Evolutionary conservation across 257 asterid genomes (phyloP).

Genomic region (Cynanchum wilfordii): DNA sequence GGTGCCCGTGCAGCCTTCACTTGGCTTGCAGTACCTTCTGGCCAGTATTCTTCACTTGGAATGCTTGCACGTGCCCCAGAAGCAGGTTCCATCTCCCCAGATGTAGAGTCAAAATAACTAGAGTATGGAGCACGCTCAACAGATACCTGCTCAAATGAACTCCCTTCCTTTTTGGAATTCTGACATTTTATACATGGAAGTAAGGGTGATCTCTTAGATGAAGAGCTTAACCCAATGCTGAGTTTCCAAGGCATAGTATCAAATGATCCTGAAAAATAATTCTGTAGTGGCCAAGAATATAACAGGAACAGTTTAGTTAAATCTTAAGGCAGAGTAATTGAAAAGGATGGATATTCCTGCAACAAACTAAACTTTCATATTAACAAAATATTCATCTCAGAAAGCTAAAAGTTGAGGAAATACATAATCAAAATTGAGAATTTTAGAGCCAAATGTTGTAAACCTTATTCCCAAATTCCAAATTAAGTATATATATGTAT

Average conservation of each 20-base stretch:
- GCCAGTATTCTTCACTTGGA: conserved; percentile 85
- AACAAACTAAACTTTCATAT: neutral
- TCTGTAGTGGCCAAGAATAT: neutral
- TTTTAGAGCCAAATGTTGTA: neutral
- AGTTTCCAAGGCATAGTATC: conserved; percentile 16
- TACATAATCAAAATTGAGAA: neutral
- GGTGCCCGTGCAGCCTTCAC: conserved; percentile 90
- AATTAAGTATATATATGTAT: neutral
- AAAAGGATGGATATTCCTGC: neutral
- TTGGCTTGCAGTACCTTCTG: conserved; percentile 81
- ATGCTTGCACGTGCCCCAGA: conserved; percentile 96
- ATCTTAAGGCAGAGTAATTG: neutral
- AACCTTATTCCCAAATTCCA: neutral
- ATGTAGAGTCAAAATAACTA: conserved; percentile 81
- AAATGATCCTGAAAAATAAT: neutral
- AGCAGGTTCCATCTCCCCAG: conserved; percentile 92
- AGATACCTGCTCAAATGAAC: conserved; percentile 37
- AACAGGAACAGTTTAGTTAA: neutral
- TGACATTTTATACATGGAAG: conserved; percentile 63
- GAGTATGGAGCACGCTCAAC: conserved; percentile 78
- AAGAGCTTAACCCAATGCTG: conserved; percentile 11
- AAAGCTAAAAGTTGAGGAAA: neutral
- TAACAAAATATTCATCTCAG: neutral
- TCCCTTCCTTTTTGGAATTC: conserved; percentile 44
- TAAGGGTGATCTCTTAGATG: conserved; percentile 14